Base-by-base conservation (phyloP, 2,329 filamentous ascomycete species). In the Didymosphaeria variabile region DNA sequence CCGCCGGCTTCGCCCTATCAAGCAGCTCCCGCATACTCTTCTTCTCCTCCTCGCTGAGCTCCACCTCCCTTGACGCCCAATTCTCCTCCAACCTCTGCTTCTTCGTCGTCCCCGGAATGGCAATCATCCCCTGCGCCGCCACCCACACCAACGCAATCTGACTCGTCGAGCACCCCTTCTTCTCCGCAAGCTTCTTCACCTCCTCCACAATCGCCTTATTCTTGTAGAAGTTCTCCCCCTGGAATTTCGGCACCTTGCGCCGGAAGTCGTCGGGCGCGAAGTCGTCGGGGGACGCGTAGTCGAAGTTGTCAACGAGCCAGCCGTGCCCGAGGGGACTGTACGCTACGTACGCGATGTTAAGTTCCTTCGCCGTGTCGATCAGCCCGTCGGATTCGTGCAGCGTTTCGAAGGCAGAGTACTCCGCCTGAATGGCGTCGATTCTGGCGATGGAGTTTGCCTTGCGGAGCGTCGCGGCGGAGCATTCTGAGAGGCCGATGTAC, bases 151-250 rank as follows among this genome's bases (percentile, higher is more conserved):
- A 57, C 0, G 85, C 83, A 38, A 91, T 71, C 71, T 91, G 88
- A 0, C 82, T 80, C 0, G 85, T 67, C 0, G 88, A 88, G 57
- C 79, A 82, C 1, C 79, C 82, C 73, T 89, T 88, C 59, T 66
- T 62, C 23, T 57, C 45, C 2, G 75, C 75, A 7, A 78, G 34
- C 44, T 63, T 64, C 57, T 67, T 66, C 6, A 77, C 60, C 29
- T 67, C 53, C 19, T 72, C 65, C 0, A 77, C 72, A 15, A 77
- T 67, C 9, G 66, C 61, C 38, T 70, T 60, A 58, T 79, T 78
- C 53, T 67, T 67, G 54, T 70, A 67, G 55, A 75, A 72, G 53
- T 77, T 77, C 19, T 73, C 81, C 5, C 65, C 72, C 55, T 71
- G 66, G 63, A 83, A 84, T 8, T 79, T 78, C 0, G 83, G 82